phyloP scores from a whole-genome alignment of 495 filamentous ascomycete species.

The Cercophora sp. region DNA sequence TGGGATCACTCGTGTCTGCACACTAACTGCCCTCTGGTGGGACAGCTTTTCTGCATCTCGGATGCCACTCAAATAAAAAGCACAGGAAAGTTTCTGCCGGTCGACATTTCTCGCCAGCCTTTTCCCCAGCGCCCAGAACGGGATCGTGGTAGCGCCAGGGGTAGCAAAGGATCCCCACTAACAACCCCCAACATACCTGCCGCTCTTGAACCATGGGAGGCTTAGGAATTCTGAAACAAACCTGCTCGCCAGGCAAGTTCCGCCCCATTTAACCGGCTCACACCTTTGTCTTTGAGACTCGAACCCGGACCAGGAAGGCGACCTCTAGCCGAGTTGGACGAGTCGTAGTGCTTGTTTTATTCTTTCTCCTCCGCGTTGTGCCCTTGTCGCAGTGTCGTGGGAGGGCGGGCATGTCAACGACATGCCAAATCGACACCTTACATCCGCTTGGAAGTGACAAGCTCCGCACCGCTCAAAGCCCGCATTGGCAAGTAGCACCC shows the following conservation, averaged over 20 bases:
- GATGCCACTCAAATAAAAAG: slow-evolving; percentile 3
- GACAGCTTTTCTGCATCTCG: slow-evolving; percentile 1
- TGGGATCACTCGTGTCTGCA: slow-evolving; percentile 5
- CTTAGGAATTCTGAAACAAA: slow-evolving; percentile 15
- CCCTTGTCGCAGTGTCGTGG: too few species aligned
- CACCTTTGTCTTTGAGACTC: slow-evolving; percentile 7
- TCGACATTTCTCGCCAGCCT: background rate
- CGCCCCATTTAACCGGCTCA: slow-evolving; percentile 19
- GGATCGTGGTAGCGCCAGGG: slow-evolving; percentile 5
- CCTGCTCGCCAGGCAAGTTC: slow-evolving; percentile 5
- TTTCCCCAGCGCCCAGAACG: background rate
- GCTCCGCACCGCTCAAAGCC: too few species aligned
- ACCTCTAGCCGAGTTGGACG: background rate
- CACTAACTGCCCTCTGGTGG: background rate
- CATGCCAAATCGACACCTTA: too few species aligned
- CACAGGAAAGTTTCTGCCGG: slow-evolving; percentile 9
- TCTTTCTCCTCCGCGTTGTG: too few species aligned
- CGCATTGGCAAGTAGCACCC: too few species aligned
- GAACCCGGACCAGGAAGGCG: slow-evolving; percentile 18
- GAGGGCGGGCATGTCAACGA: too few species aligned
- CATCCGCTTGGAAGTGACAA: too few species aligned
- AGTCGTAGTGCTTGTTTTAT: background rate
- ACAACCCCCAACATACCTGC: slow-evolving; percentile 14
- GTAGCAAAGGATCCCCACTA: slow-evolving; percentile 13
- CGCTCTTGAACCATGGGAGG: background rate